These are phyloP conservation scores for Corniculantispora saksenae DNA, from an alignment of 2,329 filamentous ascomycete species.

Conservation along the genomic window DNA sequence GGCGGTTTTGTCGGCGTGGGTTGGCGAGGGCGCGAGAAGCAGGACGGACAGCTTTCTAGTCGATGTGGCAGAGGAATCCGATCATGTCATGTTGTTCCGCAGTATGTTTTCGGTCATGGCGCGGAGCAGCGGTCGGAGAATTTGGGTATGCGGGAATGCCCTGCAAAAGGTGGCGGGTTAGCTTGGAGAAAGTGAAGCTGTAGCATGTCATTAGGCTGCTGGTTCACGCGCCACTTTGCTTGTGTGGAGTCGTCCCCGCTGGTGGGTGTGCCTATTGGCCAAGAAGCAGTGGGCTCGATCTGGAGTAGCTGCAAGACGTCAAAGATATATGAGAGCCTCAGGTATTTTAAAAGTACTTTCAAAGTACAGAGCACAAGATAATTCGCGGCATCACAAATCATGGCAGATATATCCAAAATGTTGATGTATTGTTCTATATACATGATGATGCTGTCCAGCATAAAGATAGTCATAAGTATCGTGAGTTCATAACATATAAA, in stretches of 20 bases:
- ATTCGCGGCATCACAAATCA: neutral
- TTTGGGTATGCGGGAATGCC: neutral
- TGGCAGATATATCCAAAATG: neutral
- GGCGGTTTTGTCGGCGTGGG: too few relatives aligned
- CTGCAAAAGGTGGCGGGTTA: neutral
- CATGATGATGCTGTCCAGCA: neutral
- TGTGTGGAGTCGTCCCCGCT: neutral
- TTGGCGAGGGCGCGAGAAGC: neutral
- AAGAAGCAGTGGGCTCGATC: neutral
- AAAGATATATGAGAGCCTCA: too few relatives aligned
- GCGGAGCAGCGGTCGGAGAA: neutral
- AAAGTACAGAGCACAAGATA: too few relatives aligned
- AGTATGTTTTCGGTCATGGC: neutral
- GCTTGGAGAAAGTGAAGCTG: neutral
- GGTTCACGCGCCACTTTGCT: slow-evolving; percentile 11
- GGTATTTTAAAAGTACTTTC: neutral
- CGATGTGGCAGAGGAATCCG: neutral
- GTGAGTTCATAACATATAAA: slow-evolving; percentile 9
- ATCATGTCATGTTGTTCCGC: slow-evolving; percentile 4
- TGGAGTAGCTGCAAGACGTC: neutral
- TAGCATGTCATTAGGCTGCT: slow-evolving; percentile 10
- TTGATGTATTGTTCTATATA: slow-evolving; percentile 4
- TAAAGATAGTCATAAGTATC: slow-evolving; percentile 8
- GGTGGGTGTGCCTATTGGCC: neutral
- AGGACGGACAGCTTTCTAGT: neutral